Percentiles rank a stretch among this genome's conserved stretches.
Conservation (phyloP, 2,329 filamentous ascomycete genomes). For the Aspergillus intermedius region DNA sequence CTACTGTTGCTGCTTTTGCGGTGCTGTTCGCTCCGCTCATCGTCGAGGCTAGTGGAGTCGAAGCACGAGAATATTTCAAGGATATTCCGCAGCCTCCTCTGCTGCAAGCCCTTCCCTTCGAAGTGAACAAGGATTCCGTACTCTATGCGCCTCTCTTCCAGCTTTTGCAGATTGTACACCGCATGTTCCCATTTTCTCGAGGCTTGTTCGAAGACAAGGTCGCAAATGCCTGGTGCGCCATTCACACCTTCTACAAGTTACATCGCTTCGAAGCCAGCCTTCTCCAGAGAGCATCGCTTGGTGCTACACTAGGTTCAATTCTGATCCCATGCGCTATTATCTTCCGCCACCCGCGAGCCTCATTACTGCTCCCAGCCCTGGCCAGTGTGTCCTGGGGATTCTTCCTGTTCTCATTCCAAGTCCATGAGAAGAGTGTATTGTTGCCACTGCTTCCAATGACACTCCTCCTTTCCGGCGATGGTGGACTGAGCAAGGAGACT, state of each 20-base stretch:
- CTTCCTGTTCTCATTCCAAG: constrained; percentile 95
- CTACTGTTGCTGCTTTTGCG: constrained; percentile 67
- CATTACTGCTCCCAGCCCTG: constrained; percentile 71
- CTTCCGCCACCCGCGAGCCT: constrained; percentile 69
- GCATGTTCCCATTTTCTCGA: constrained; percentile 93
- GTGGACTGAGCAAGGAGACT: constrained; percentile 67
- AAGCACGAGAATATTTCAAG: constrained; percentile 56
- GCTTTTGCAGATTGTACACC: constrained; percentile 73
- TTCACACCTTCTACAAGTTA: constrained; percentile 85
- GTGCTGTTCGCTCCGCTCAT: constrained; percentile 70
- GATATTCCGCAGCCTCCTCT: constrained; percentile 58
- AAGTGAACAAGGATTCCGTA: constrained; percentile 58
- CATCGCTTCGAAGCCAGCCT: constrained; percentile 62
- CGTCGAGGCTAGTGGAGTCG: constrained; percentile 63
- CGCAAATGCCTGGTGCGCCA: constrained; percentile 93
- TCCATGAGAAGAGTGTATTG: constrained; percentile 95
- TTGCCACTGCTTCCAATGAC: constrained; percentile 93
- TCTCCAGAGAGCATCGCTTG: constrained; percentile 69
- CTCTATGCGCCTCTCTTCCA: constrained; percentile 74
- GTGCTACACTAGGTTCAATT: constrained; percentile 69
- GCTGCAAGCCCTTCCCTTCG: constrained; percentile 50
- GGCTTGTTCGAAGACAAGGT: constrained; percentile 98
- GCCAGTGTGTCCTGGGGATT: constrained; percentile 90
- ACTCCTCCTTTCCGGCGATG: constrained; percentile 68
- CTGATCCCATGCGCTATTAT: constrained; percentile 71